phyloP scores from a whole-genome alignment of 495 filamentous ascomycete species.

The Aspergillus asperescens region DNA sequence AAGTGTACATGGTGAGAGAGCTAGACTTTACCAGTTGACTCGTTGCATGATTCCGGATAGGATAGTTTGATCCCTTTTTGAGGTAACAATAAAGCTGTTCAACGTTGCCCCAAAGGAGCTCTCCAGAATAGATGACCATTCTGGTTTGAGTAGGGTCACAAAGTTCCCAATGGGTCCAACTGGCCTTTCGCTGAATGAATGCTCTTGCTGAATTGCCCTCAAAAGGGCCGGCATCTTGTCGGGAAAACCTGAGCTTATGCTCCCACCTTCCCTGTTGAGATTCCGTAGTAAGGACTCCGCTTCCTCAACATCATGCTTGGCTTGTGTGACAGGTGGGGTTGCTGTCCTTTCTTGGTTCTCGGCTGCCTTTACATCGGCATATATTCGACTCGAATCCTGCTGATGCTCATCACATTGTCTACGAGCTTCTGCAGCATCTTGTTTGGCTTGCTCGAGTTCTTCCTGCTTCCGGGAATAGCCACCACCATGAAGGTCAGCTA shows the following conservation, averaged over 20 bases:
- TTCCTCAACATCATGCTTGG: conserved; percentile 36
- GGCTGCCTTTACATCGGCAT: conserved; percentile 35
- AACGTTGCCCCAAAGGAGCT: conserved; percentile 59
- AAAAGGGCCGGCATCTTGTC: conserved; percentile 58
- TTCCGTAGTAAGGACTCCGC: conserved; percentile 42
- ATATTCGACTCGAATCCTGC: conserved; percentile 19
- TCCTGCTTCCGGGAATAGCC: conserved; percentile 45
- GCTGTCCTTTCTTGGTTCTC: conserved; percentile 27
- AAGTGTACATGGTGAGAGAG: conserved; percentile 8
- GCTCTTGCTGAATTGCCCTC: conserved; percentile 59
- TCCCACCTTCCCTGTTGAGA: conserved; percentile 49
- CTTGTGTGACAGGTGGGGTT: conserved; percentile 22
- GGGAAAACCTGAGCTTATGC: conserved; percentile 53
- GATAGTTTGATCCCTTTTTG: conserved; percentile 58
- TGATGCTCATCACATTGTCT: conserved; percentile 30
- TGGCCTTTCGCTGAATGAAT: conserved; percentile 61
- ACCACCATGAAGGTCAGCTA: conserved; percentile 50
- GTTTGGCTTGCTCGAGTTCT: conserved; percentile 39
- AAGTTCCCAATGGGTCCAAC: conserved; percentile 79
- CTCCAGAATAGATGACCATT: conserved; percentile 85
- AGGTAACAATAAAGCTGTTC: conserved; percentile 74
- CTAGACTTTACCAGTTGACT: conserved; percentile 43
- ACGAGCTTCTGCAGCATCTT: conserved; percentile 30
- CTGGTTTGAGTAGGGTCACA: conserved; percentile 66
- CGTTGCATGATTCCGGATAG: conserved; percentile 59